Evolutionary conservation across 2,329 filamentous ascomycete genomes (phyloP), one percentile per base, ranked within the genome.

Genomic region (Xylariaceae sp.): DNA sequence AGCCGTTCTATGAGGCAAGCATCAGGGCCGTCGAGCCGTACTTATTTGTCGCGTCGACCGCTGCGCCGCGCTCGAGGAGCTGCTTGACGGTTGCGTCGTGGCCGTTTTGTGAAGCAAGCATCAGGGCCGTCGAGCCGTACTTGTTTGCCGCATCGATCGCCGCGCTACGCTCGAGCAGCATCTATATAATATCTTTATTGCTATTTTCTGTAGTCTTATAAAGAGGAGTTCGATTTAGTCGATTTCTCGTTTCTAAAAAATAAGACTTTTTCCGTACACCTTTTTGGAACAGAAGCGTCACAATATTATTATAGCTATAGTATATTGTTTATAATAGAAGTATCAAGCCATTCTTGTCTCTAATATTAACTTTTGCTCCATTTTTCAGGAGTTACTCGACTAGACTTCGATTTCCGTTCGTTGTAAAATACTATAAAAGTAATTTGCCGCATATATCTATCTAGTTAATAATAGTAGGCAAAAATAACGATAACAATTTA

Each of bases 381-480:
- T 17, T 43, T 35, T 43, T n/a, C 7, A 47, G 44, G 19, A 47
- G 22, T 3, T 14, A 19, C 5, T 36, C 17, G 22, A 43, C 40
- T 12, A 47, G 38, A 14, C 12, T 39, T 8, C 14, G 25, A 35
- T 47, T 39, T 22, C 40, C 44, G 14, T 43, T 39, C 6, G 5
- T 25, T 19, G 22, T 32, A 20, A 40, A 3, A 40, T 47, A 36
- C 12, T n/a, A 43, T 12, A 47, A 22, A 10, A 32, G 44, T n/a
- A 40, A 40, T 29, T 19, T 37, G 35, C 35, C 40, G 5, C 14
- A 4, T n/a, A 2, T 12, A 42, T 47, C 44, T 22, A 2, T 39
- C 36, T 6, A 22, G 25, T 43, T 48, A 32, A 48, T 11, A 7
- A 45, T 45, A 4, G 37, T 40, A 37, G 41, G 32, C 23, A 4